Evolutionary conservation across 257 asterid genomes (phyloP).

Genomic region (Voacanga thouarsii): DNA sequence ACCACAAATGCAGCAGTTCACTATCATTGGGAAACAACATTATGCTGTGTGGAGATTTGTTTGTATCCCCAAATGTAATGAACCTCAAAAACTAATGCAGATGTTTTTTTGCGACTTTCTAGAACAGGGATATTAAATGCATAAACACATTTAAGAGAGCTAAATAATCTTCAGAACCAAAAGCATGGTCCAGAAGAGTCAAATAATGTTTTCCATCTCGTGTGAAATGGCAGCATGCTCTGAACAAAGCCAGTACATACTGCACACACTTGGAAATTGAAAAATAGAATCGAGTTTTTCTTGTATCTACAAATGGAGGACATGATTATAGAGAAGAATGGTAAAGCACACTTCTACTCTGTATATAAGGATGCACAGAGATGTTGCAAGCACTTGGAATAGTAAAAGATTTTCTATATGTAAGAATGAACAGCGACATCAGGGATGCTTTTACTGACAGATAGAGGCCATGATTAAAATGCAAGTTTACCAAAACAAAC

Average conservation of each 20-base stretch:
- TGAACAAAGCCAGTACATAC: no score
- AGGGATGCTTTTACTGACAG: neutral
- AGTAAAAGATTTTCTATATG: neutral
- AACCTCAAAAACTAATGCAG: neutral
- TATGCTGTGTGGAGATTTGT: neutral
- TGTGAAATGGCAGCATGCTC: neutral
- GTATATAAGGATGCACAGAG: neutral
- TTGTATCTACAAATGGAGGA: neutral
- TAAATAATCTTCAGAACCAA: neutral
- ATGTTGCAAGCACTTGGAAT: neutral
- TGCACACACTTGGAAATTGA: no score
- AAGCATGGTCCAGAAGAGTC: neutral
- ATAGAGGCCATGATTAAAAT: neutral
- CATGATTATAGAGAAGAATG: neutral
- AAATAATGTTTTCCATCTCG: neutral
- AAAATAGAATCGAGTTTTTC: no score
- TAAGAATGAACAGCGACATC: neutral
- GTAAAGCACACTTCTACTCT: no score
- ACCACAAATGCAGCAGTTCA: neutral
- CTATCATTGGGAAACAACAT: neutral
- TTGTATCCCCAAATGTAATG: neutral
- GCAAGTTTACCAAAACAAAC: neutral
- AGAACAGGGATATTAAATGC: neutral
- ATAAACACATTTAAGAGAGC: neutral
- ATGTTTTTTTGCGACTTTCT: neutral